These are phyloP conservation scores for Cyanidiococcus yangmingshanensis DNA, from an alignment of 23 red algal genomes.

Conservation along the genomic window DNA sequence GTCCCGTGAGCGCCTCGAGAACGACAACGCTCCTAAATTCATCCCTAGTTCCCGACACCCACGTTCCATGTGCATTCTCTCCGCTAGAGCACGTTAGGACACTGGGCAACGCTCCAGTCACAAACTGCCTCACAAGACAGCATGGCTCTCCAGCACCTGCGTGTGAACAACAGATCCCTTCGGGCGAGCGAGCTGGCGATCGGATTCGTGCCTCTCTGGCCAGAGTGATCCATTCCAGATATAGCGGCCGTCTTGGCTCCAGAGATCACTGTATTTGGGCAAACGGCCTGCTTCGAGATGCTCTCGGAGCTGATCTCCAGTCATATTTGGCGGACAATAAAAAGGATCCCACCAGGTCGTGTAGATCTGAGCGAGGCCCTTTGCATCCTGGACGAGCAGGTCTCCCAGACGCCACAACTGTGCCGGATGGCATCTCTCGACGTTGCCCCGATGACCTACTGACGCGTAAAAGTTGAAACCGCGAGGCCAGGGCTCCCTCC, in stretches of 20 bases:
- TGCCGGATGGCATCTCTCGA: conserved; percentile 1
- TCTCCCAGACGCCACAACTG: conserved; percentile 15
- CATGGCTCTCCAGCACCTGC: too few relatives aligned
- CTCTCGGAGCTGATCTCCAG: neutral
- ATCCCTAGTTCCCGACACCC: too few relatives aligned
- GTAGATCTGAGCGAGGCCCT: neutral
- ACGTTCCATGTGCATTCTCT: too few relatives aligned
- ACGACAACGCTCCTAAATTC: too few relatives aligned
- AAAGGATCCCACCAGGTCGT: conserved; percentile 16
- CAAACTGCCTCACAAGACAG: too few relatives aligned
- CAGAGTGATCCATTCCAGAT: too few relatives aligned
- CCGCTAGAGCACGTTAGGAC: too few relatives aligned
- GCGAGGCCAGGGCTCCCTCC: neutral
- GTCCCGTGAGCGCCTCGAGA: too few relatives aligned
- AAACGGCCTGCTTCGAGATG: neutral
- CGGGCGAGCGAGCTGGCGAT: too few relatives aligned
- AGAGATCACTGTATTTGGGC: neutral
- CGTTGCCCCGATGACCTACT: conserved; percentile 6
- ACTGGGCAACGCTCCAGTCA: too few relatives aligned
- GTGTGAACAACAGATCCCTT: too few relatives aligned
- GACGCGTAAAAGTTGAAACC: conserved; percentile 22
- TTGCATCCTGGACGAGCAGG: conserved; percentile 8
- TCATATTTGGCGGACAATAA: neutral
- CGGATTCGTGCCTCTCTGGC: too few relatives aligned
- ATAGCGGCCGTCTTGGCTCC: neutral